These are phyloP conservation scores for Talaromyces marneffei DNA, from an alignment of 2,329 filamentous ascomycete species.

Conservation along the genomic window DNA sequence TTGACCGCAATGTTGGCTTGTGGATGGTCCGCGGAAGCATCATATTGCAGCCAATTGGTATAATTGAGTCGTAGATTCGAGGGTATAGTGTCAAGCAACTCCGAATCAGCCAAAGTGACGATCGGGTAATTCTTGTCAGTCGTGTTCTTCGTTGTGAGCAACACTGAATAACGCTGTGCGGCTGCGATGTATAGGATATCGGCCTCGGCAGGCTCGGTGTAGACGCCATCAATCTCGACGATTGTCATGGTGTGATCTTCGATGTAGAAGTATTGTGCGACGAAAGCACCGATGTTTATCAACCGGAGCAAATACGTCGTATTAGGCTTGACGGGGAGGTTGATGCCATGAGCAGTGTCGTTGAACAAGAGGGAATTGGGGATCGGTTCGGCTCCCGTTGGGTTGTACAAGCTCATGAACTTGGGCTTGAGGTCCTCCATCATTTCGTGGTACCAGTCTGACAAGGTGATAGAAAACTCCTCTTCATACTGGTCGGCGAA, in stretches of 20 bases:
- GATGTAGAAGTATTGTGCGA: constrained; percentile 44
- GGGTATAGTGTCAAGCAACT: constrained; percentile 26
- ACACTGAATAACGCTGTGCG: constrained; percentile 56
- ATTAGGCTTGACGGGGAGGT: constrained; percentile 54
- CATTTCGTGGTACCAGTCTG: constrained; percentile 66
- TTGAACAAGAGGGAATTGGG: constrained; percentile 63
- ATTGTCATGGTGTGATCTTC: constrained; percentile 57
- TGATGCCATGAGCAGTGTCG: constrained; percentile 58
- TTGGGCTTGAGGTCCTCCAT: constrained; percentile 49
- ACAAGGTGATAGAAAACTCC: constrained; percentile 62
- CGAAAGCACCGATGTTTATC: constrained; percentile 69
- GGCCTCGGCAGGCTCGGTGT: constrained; percentile 55
- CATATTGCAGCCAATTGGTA: constrained; percentile 60
- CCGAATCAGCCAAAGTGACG: constrained; percentile 45
- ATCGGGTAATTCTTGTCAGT: constrained; percentile 61
- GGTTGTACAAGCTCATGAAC: constrained; percentile 42
- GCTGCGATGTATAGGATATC: constrained; percentile 61
- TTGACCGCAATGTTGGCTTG: constrained; percentile 25
- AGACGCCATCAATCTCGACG: constrained; percentile 68
- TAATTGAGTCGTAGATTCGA: constrained; percentile 29
- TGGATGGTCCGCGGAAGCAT: constrained; percentile 43
- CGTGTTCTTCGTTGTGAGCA: constrained; percentile 57
- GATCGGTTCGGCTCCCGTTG: constrained; percentile 58
- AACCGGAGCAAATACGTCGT: constrained; percentile 70
- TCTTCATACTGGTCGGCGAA: constrained; percentile 50